These are phyloP conservation scores for Closterium sp. DNA, from an alignment of 139 green algal genomes.

Conservation along the genomic window DNA sequence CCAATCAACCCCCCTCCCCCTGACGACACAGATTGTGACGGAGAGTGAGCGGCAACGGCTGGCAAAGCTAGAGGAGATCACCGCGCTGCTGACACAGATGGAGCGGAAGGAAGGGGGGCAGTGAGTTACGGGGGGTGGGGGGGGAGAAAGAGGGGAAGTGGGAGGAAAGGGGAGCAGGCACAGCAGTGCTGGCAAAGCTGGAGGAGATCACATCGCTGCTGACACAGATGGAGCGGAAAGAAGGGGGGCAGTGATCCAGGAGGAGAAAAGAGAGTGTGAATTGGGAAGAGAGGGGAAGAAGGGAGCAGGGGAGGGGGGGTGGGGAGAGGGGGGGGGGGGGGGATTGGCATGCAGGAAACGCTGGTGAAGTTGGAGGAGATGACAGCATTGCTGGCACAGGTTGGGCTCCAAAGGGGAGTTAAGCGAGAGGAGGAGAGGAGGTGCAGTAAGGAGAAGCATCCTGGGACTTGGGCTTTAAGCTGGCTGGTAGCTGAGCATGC, in stretches of 20 bases:
- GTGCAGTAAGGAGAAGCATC: too few species aligned
- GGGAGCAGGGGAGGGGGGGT: not conserved
- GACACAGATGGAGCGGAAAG: constrained; percentile 12
- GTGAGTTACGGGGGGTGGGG: not conserved
- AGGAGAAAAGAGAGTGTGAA: too few species aligned
- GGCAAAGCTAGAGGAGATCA: constrained; percentile 36
- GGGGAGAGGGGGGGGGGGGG: not conserved
- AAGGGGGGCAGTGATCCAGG: too few species aligned
- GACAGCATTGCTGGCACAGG: too few species aligned
- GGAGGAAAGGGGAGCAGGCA: too few species aligned
- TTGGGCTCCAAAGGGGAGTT: too few species aligned
- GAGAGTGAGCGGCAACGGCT: constrained; percentile 37
- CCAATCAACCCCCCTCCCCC: too few species aligned
- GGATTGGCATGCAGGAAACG: not conserved
- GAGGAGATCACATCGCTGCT: constrained; percentile 28
- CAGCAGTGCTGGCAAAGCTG: constrained; percentile 14
- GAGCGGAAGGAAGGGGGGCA: not conserved
- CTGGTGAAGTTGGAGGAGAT: not conserved
- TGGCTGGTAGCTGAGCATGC: too few species aligned
- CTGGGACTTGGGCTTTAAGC: too few species aligned
- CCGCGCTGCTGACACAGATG: constrained; percentile 14
- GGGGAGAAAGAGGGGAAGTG: too few species aligned
- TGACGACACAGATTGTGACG: constrained; percentile 31
- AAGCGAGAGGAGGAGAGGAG: too few species aligned
- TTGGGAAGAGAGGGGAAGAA: not conserved